Conservation (phyloP, 2,329 filamentous ascomycete genomes). For the Bimuria novae-zelandiae region DNA sequence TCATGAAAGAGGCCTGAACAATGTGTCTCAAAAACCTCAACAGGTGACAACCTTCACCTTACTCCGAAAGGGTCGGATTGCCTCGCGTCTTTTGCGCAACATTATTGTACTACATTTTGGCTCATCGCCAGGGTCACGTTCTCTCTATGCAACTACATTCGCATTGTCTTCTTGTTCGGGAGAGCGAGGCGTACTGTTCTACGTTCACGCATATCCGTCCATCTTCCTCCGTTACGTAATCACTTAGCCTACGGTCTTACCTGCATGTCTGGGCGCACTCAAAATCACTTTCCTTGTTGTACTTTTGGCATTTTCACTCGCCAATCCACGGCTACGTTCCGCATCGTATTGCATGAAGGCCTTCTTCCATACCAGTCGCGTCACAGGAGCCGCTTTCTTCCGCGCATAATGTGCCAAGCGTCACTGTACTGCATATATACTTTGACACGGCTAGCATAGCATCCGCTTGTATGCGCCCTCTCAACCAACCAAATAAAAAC, state of each 20-base stretch:
- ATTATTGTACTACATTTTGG: no score
- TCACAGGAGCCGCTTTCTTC: neutral
- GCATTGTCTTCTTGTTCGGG: no score
- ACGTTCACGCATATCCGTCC: no score
- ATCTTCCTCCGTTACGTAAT: neutral
- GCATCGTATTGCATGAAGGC: neutral
- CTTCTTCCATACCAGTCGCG: neutral
- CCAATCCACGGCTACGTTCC: neutral
- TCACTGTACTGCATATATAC: slow-evolving; percentile 2
- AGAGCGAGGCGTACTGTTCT: no score
- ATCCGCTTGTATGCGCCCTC: neutral
- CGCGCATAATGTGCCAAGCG: neutral
- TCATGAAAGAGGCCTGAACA: neutral
- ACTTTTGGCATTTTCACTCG: neutral
- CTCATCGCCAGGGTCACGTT: no score
- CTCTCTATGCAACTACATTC: no score
- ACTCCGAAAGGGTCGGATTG: no score
- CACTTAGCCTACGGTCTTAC: neutral
- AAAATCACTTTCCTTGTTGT: slow-evolving; percentile 4
- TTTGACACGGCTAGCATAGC: neutral
- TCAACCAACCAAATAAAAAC: neutral
- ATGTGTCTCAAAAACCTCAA: neutral
- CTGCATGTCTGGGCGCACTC: neutral
- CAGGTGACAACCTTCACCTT: no score
- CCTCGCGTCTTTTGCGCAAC: no score